phyloP scores from a whole-genome alignment of 176 grass and related monocot species.

The Luzula sylvatica region DNA sequence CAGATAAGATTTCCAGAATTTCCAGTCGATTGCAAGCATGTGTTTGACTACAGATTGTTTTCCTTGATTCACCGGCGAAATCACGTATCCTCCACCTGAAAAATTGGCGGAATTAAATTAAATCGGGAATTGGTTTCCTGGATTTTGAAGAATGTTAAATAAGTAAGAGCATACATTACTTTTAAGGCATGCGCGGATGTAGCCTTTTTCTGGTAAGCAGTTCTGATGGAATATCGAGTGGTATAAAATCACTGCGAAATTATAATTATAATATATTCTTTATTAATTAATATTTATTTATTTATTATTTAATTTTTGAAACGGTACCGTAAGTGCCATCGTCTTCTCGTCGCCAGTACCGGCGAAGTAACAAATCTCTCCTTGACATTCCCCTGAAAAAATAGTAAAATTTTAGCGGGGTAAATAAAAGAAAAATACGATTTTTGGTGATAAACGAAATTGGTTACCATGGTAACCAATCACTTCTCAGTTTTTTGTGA shows the following conservation, averaged over 20 bases:
- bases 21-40: constrained; percentile 99
- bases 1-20: constrained; percentile 86
- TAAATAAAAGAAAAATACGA: constrained; percentile 21
- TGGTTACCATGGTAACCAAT: constrained; percentile 95
- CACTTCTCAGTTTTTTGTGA: constrained; percentile 80
- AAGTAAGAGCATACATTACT: constrained; percentile 75
- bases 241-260: constrained; percentile 80
- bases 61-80: constrained; percentile 82
- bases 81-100: constrained; percentile 94
- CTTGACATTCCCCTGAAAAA: constrained; percentile 95
- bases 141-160: not conserved
- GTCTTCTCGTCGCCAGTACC: constrained; percentile 98
- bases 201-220: constrained; percentile 58
- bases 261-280: constrained; percentile 24
- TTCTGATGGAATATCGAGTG: constrained; percentile 93
- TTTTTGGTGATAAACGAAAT: no score
- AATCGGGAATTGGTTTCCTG: no score
- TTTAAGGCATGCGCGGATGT: constrained; percentile 94
- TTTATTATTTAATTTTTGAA: constrained; percentile 16
- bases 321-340: constrained; percentile 92
- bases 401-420: constrained; percentile 27
- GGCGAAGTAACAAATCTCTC: constrained; percentile 83
- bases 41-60: constrained; percentile 90
- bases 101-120: constrained; percentile 3
- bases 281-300: not conserved